phyloP scores from a whole-genome alignment of 2,329 filamentous ascomycete genomes.

The Gyromitra esculenta region DNA sequence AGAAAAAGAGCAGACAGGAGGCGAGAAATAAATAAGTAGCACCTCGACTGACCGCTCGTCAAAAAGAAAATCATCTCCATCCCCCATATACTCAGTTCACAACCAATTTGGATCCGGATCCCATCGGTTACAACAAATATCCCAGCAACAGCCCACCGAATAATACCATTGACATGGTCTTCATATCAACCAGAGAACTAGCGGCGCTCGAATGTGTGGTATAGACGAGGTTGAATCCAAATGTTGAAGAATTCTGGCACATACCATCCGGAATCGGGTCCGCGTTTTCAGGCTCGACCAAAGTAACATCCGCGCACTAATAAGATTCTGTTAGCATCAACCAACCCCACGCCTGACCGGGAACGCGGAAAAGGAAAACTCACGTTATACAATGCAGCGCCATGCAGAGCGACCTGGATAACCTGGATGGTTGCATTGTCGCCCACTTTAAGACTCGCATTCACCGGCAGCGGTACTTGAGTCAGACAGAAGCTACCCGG shows the following conservation, averaged over 20 bases:
- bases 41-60: conserved; percentile 25
- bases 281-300: conserved; percentile 81
- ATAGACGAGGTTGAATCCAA: conserved; percentile 81
- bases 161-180: conserved; percentile 26
- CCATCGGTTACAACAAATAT: conserved; percentile 22
- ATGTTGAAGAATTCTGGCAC: conserved; percentile 85
- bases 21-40: conserved; percentile 3
- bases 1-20: conserved; percentile 10
- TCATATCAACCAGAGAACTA: conserved; percentile 11
- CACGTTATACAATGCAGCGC: conserved; percentile 75
- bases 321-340: background rate
- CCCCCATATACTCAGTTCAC: background rate
- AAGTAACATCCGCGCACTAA: conserved; percentile 93
- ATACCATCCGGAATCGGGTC: conserved; percentile 69
- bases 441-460: conserved; percentile 75
- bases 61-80: background rate
- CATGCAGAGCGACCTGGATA: conserved; percentile 83
- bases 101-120: background rate
- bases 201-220: conserved; percentile 63
- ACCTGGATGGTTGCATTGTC: conserved; percentile 91
- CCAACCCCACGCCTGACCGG: background rate
- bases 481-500: conserved; percentile 88
- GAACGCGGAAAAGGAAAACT: conserved; percentile 42
- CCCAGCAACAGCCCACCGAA: conserved; percentile 39
- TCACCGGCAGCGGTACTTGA: conserved; percentile 82